A percentile compares a stretch with the other conserved stretches of the same genome.
Conservation (phyloP, 345 rosid species). For the Populus pruinosa region DNA sequence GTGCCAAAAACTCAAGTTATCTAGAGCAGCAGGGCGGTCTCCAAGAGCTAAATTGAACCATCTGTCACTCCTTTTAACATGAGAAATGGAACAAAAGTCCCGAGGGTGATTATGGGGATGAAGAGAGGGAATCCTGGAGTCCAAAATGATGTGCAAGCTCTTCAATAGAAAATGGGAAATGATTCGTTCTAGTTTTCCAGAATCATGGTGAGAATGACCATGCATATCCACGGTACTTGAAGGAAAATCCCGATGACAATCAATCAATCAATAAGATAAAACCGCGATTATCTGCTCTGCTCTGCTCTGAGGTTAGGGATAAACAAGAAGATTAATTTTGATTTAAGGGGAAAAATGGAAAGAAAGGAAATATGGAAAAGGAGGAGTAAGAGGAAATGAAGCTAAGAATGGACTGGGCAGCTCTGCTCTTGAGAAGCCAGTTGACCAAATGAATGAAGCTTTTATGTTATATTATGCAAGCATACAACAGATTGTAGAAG, state of each 20-base stretch:
- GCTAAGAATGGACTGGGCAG: not conserved
- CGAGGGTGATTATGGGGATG: constrained; percentile 37
- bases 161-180: constrained; percentile 72
- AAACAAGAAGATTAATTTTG: not conserved
- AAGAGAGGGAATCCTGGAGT: constrained; percentile 76
- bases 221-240: constrained; percentile 41
- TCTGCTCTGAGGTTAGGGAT: not conserved
- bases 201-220: constrained; percentile 30
- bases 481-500: not conserved
- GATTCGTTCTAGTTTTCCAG: constrained; percentile 62
- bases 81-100: constrained; percentile 34
- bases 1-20: constrained; percentile 71
- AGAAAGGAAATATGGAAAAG: not conserved
- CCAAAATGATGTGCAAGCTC: constrained; percentile 68
- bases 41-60: constrained; percentile 90
- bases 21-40: constrained; percentile 68
- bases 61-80: constrained; percentile 66
- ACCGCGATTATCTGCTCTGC: not conserved
- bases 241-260: not conserved
- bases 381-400: not conserved
- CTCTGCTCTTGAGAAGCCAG: not conserved
- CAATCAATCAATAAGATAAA: not conserved
- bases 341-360: not conserved
- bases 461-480: too few species aligned
- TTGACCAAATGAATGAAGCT: too few species aligned